Base-by-base conservation (phyloP, 1,284 basidiomycete genomes). In the Vanrija sp. region DNA sequence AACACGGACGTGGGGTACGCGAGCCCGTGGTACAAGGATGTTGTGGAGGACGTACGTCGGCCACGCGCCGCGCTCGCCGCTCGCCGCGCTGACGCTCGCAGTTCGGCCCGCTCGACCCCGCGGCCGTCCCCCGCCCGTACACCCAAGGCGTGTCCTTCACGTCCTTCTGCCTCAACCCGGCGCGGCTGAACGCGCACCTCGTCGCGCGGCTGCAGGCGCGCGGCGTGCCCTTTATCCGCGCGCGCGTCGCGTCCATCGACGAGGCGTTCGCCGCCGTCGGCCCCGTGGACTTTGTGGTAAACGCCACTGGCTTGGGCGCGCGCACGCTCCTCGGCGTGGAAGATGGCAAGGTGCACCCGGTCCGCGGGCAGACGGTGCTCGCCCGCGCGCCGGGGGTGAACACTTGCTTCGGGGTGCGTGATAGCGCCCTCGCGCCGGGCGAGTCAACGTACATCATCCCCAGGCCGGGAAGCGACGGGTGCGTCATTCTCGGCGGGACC, bases 281-380 rank as follows among this genome's bases (percentile, higher is more conserved):
- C 7, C 48, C 48, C 12, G 63, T 67, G 0, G 46, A 59, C 16
- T 45, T 79, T 7, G 68, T 80, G 8, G 69, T 81, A 45, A 80
- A 81, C 51, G 77, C 78, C 1, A 77, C 77, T 0, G 79, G 78
- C 4, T 59, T 68, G 2, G 87, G 87, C 12, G 83, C 88, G 10
- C 79, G 83, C 12, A 82, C 82, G 16, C 78, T 94, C 12, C 82
- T 87, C n/a, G 90, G 89, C 4, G 84, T 94, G 3, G 83, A 89
- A 60, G 87, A 91, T 67, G 77, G 79, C 49, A 74, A 77, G 16
- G 80, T 92, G 20, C 84, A 84, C 67, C 91, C 92, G 0, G 82
- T 92, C 49, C 81, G 89, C 41, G 93, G 93, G 0, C 93, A 96
- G 75, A 93, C 89, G 0, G 83, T 92, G 9, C 75, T 90, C 23